Percentiles rank a stretch among this genome's conserved stretches.
phyloP scores from a whole-genome alignment of 2,329 filamentous ascomycete species.

The Leptoxyphium fumago region DNA sequence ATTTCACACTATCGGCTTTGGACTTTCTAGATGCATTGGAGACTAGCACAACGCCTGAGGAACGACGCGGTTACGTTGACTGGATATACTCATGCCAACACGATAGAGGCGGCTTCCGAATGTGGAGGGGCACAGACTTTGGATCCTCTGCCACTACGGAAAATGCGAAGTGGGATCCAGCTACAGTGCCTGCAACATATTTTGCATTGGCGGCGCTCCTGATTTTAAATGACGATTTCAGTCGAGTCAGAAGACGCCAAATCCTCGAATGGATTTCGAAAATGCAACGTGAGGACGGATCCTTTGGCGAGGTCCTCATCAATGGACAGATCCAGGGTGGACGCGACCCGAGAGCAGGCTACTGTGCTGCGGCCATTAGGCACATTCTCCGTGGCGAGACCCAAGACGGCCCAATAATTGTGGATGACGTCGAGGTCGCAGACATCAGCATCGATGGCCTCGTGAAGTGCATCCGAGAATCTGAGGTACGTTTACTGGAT shows the following conservation, averaged over 20 bases:
- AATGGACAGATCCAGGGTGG: constrained; percentile 55
- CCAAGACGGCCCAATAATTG: constrained; percentile 36
- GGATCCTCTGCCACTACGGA: constrained; percentile 31
- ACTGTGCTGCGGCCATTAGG: constrained; percentile 64
- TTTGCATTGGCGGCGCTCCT: constrained; percentile 70
- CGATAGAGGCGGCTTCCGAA: constrained; percentile 73
- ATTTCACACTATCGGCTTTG: constrained; percentile 75
- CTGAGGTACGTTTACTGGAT: constrained; percentile 26
- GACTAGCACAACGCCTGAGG: constrained; percentile 36
- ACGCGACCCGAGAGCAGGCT: constrained; percentile 75
- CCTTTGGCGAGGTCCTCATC: constrained; percentile 72
- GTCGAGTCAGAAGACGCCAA: constrained; percentile 49
- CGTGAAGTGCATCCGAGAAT: constrained; percentile 53
- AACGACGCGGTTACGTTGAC: constrained; percentile 42
- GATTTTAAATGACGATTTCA: constrained; percentile 44
- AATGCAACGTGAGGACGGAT: constrained; percentile 72
- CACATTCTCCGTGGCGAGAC: constrained; percentile 51
- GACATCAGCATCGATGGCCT: constrained; percentile 65
- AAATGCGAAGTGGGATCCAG: constrained; percentile 51
- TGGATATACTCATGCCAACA: constrained; percentile 87
- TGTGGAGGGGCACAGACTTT: constrained; percentile 56
- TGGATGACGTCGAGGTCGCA: constrained; percentile 39
- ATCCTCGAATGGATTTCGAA: constrained; percentile 59
- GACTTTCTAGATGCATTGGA: constrained; percentile 59
- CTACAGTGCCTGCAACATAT: constrained; percentile 76